These are phyloP conservation scores for Neurospora sp. DNA, from an alignment of 495 filamentous ascomycete species.

Conservation along the genomic window DNA sequence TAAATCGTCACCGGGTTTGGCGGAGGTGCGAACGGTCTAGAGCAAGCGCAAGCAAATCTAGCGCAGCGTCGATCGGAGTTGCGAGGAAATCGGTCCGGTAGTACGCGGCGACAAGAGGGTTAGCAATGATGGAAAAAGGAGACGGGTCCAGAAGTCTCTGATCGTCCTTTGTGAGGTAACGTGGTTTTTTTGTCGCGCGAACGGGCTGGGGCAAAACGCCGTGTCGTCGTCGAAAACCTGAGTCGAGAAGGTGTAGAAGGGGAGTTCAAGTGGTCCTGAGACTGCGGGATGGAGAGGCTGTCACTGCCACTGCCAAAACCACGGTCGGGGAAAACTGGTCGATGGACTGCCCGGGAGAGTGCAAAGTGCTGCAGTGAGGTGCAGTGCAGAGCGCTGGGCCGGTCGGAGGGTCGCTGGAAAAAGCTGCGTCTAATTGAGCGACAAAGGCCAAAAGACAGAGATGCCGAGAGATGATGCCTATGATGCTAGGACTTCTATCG, in stretches of 20 bases:
- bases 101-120: constrained; percentile 8
- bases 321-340: constrained; percentile 19
- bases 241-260: constrained; percentile 5
- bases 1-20: constrained; percentile 19
- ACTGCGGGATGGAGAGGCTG: constrained; percentile 3
- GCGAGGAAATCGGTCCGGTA: constrained; percentile 5
- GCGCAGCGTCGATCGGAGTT: constrained; percentile 9
- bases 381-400: constrained; percentile 10
- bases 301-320: constrained; percentile 8
- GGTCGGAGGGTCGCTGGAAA: constrained; percentile 13
- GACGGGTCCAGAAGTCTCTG: not conserved
- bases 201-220: constrained; percentile 4
- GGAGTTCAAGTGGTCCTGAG: constrained; percentile 6
- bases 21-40: constrained; percentile 9
- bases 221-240: constrained; percentile 6
- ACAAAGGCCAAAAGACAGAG: constrained; percentile 6
- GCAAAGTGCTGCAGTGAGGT: constrained; percentile 3
- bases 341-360: constrained; percentile 2
- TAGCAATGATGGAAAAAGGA: constrained; percentile 6
- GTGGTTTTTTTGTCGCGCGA: constrained; percentile 8
- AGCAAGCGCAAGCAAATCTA: constrained; percentile 9
- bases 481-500: constrained; percentile 17
- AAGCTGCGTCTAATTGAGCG: constrained; percentile 15
- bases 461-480: constrained; percentile 12
- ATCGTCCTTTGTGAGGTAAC: constrained; percentile 1